A percentile compares a stretch with the other conserved stretches of the same genome.
phyloP scores from a whole-genome alignment of 1,284 basidiomycete species.

The Dichomitus squalens region DNA sequence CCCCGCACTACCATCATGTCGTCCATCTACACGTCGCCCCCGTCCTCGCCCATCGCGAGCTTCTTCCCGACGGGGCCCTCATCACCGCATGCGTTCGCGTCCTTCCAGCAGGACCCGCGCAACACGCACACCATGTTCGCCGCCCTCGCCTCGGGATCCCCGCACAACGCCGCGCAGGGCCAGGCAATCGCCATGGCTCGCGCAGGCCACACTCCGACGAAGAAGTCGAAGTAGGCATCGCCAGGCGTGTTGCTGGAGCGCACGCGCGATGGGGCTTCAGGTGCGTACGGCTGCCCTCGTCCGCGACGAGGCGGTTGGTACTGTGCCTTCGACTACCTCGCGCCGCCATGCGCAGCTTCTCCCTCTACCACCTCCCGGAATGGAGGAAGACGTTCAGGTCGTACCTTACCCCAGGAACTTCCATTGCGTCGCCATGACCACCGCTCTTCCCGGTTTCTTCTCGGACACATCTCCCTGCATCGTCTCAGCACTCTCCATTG shows the following conservation, averaged over 20 bases:
- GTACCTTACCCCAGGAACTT: background rate
- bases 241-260: background rate
- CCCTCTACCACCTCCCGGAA: background rate
- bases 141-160: constrained; percentile 41
- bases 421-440: constrained; percentile 4
- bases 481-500: background rate
- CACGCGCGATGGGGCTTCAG: background rate
- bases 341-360: background rate
- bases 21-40: constrained; percentile 34
- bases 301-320: constrained; percentile 6
- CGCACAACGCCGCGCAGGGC: constrained; percentile 17
- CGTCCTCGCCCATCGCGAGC: constrained; percentile 31
- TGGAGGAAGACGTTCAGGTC: background rate
- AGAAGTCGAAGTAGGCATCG: background rate
- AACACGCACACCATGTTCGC: constrained; percentile 68
- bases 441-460: background rate
- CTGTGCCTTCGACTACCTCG: background rate
- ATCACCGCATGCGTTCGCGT: constrained; percentile 57
- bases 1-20: constrained; percentile 27
- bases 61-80: constrained; percentile 42
- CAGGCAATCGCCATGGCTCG: constrained; percentile 6
- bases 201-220: constrained; percentile 1
- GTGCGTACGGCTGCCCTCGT: constrained; percentile 3
- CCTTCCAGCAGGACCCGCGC: constrained; percentile 68
- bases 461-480: background rate